Conservation (phyloP, 306 rosid genomes). For the Vigna hirtella region DNA sequence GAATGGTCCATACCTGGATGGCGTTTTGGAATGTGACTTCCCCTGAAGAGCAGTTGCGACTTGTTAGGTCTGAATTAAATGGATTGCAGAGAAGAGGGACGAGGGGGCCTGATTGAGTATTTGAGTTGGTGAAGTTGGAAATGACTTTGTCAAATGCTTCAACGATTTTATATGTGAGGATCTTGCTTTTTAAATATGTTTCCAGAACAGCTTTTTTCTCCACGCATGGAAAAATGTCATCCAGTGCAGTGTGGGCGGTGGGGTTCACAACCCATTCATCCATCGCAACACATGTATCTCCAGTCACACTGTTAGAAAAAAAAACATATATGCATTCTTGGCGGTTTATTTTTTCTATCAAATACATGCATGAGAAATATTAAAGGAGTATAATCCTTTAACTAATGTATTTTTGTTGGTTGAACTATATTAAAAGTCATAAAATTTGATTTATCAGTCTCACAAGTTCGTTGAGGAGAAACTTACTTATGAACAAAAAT, state of each 20-base stretch:
- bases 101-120: constrained; percentile 63
- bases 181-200: constrained; percentile 51
- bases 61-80: constrained; percentile 44
- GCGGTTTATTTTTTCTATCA: too few relatives aligned
- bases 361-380: too few relatives aligned
- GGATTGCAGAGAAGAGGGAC: constrained; percentile 81
- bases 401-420: too few relatives aligned
- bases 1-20: constrained; percentile 46
- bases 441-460: too few relatives aligned
- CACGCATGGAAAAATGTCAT: constrained; percentile 83
- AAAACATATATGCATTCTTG: not conserved
- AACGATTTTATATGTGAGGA: constrained; percentile 53
- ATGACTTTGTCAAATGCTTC: constrained; percentile 48
- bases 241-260: constrained; percentile 74
- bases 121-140: constrained; percentile 42
- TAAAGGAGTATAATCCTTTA: too few relatives aligned
- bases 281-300: constrained; percentile 84
- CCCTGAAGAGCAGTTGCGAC: constrained; percentile 50
- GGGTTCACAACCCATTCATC: constrained; percentile 85
- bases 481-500: constrained; percentile 75
- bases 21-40: constrained; percentile 62
- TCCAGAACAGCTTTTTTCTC: constrained; percentile 61
- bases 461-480: not conserved
- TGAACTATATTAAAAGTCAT: too few relatives aligned
- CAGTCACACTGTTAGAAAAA: constrained; percentile 58